These are phyloP conservation scores for Fusarium xylarioides DNA, from an alignment of 2,329 filamentous ascomycete genomes.

Conservation along the genomic window DNA sequence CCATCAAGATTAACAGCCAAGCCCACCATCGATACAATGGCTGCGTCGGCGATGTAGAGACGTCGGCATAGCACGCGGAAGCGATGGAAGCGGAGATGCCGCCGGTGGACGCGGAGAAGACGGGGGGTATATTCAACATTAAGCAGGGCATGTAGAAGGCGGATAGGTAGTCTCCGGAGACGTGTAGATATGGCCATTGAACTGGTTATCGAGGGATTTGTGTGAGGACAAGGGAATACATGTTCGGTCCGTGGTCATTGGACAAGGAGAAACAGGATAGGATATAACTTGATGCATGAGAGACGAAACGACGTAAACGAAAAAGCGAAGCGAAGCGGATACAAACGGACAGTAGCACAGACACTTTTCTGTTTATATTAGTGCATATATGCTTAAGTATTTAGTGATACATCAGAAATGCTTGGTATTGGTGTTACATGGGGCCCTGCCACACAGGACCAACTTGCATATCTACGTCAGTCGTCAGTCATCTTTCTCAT, in stretches of 20 bases:
- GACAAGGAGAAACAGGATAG: slow-evolving; percentile 10
- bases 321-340: slow-evolving; percentile 13
- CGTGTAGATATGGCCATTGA: slow-evolving; percentile 12
- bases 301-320: slow-evolving; percentile 28
- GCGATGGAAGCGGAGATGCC: slow-evolving; percentile 1
- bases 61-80: slow-evolving; percentile 16
- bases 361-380: not conserved
- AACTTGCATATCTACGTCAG: not conserved
- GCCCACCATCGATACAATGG: slow-evolving; percentile 51
- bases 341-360: slow-evolving; percentile 1
- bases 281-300: slow-evolving; percentile 27
- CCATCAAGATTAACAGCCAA: slow-evolving; percentile 36
- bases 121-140: slow-evolving; percentile 33
- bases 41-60: slow-evolving; percentile 50
- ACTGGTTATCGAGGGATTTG: not conserved
- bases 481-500: not conserved
- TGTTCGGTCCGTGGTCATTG: not conserved
- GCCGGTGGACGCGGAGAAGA: slow-evolving; percentile 5
- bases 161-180: slow-evolving; percentile 4
- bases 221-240: not conserved
- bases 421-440: not conserved
- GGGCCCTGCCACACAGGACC: not conserved
- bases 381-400: not conserved
- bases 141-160: slow-evolving; percentile 27
- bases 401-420: not conserved